Evolutionary conservation across 2,329 filamentous ascomycete genomes (phyloP).

Genomic region (Ceratocystis colombiana): DNA sequence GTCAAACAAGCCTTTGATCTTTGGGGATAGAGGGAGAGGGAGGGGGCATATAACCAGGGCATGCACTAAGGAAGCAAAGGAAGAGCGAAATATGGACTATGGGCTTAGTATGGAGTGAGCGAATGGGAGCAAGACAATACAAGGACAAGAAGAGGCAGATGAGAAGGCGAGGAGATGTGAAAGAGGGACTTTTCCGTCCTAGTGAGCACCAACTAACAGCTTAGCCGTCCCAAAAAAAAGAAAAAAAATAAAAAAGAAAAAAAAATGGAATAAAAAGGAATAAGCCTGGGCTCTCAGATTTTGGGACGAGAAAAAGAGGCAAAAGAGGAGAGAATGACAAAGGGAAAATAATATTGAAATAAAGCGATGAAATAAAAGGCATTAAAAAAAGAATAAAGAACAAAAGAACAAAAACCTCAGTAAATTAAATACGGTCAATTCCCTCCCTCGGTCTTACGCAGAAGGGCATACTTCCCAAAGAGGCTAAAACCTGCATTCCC

Average conservation of each 20-base stretch:
- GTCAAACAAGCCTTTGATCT: constrained; percentile 2
- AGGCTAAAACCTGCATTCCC: background rate
- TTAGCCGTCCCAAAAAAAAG: background rate
- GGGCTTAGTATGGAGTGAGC: constrained; percentile 9
- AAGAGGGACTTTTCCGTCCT: background rate
- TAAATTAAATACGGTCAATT: background rate
- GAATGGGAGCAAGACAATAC: constrained; percentile 12
- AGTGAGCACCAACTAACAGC: background rate
- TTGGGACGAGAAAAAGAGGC: background rate
- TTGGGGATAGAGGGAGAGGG: background rate
- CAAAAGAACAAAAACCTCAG: background rate
- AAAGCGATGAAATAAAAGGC: background rate
- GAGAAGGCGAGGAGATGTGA: background rate
- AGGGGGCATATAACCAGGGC: background rate
- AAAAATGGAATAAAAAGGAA: background rate
- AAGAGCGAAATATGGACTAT: background rate
- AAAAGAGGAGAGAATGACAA: background rate
- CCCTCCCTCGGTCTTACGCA: background rate
- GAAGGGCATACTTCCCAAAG: background rate
- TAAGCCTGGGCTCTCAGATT: background rate
- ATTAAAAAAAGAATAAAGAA: background rate
- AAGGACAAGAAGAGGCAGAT: background rate
- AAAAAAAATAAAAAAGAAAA: too few relatives aligned
- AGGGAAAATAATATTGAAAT: background rate
- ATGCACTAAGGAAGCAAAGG: constrained; percentile 12